These are phyloP conservation scores for Delonix regia DNA, from an alignment of 306 rosid genomes.

Conservation along the genomic window DNA sequence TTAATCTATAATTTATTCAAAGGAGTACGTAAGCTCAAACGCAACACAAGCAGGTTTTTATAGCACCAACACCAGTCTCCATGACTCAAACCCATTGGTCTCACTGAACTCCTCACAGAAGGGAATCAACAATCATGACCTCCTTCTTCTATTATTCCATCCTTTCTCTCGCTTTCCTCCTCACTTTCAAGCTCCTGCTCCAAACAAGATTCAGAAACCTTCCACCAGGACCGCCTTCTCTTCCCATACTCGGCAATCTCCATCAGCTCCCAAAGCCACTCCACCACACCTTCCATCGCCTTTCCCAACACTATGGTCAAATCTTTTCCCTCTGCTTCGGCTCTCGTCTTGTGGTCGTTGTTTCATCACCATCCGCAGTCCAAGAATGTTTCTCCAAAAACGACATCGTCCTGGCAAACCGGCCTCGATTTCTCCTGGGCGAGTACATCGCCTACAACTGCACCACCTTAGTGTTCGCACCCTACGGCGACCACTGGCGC, in stretches of 20 bases:
- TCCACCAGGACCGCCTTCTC: constrained; percentile 58
- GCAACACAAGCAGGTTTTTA: background rate
- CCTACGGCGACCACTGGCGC: constrained; percentile 74
- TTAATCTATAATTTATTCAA: background rate
- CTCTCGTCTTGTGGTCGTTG: constrained; percentile 41
- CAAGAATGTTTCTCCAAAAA: constrained; percentile 68
- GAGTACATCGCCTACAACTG: constrained; percentile 51
- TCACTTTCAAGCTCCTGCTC: constrained; percentile 26
- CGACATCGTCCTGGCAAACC: constrained; percentile 60
- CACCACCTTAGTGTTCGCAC: constrained; percentile 38
- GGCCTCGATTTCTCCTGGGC: constrained; percentile 40
- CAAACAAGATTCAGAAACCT: constrained; percentile 33
- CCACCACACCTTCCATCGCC: constrained; percentile 39
- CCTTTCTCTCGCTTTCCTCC: constrained; percentile 12
- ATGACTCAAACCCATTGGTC: background rate
- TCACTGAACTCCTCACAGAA: background rate
- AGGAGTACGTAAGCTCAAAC: constrained; percentile 29
- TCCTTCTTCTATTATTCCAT: background rate
- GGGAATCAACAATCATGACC: background rate
- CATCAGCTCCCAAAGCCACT: constrained; percentile 47
- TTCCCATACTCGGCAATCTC: constrained; percentile 69
- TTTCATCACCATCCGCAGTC: constrained; percentile 39
- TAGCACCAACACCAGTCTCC: background rate
- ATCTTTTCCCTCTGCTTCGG: constrained; percentile 40
- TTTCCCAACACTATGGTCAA: constrained; percentile 52